phyloP scores from a whole-genome alignment of 2,329 filamentous ascomycete species.

The Ophiostoma australiae region DNA sequence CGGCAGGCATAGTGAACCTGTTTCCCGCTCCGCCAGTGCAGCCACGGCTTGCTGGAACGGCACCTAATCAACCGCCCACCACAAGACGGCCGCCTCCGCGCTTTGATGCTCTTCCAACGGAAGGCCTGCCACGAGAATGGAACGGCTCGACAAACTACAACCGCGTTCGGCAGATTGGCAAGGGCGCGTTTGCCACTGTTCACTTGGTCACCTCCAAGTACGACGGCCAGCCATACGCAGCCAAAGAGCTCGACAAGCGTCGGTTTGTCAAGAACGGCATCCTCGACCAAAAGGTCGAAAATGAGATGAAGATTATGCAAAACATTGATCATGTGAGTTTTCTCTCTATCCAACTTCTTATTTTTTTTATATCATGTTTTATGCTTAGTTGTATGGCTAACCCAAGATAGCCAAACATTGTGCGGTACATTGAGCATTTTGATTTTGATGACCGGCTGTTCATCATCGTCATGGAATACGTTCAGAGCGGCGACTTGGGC shows the following conservation, averaged over 20 bases:
- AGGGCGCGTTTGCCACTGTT: slow-evolving; percentile 91
- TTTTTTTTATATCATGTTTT: not conserved
- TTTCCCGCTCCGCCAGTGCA: slow-evolving; percentile 28
- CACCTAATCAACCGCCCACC: slow-evolving; percentile 14
- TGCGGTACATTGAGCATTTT: slow-evolving; percentile 83
- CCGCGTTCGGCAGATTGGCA: slow-evolving; percentile 73
- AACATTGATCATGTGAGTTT: slow-evolving; percentile 69
- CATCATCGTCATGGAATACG: slow-evolving; percentile 96
- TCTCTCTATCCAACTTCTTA: not conserved
- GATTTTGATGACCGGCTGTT: slow-evolving; percentile 77
- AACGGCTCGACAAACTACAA: slow-evolving; percentile 81
- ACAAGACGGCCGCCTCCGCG: slow-evolving; percentile 21
- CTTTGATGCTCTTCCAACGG: slow-evolving; percentile 32
- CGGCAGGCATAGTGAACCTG: slow-evolving; percentile 42
- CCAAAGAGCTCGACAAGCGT: slow-evolving; percentile 91
- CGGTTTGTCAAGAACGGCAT: slow-evolving; percentile 90
- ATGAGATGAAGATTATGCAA: slow-evolving; percentile 96
- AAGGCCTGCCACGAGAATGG: slow-evolving; percentile 59
- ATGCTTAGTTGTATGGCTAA: not conserved
- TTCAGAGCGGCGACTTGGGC: slow-evolving; percentile 77
- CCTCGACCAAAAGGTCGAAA: slow-evolving; percentile 86
- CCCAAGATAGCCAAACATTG: slow-evolving; percentile 68
- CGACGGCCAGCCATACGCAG: slow-evolving; percentile 77
- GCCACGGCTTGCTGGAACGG: not conserved
- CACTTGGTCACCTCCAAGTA: slow-evolving; percentile 84